These are phyloP conservation scores for Metschnikowia reukaufii DNA, from an alignment of 805 yeast genomes.

Conservation along the genomic window DNA sequence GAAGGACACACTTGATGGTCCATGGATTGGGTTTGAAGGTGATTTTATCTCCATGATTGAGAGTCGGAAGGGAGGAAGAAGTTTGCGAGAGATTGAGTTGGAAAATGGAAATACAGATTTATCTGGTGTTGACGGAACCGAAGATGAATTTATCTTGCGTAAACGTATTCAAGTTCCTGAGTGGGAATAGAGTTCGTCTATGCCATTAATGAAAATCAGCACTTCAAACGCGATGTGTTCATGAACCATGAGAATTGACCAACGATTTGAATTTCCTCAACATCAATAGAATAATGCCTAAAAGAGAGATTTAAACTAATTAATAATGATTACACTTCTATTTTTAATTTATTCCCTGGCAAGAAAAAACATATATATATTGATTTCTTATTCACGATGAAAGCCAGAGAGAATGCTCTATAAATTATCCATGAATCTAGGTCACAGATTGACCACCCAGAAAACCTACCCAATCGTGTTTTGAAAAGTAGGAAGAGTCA, in stretches of 20 bases:
- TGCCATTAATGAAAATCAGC: no score
- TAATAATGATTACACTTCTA: no score
- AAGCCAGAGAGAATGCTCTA: no score
- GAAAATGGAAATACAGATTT: slow-evolving; percentile 22
- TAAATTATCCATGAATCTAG: no score
- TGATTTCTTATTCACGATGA: no score
- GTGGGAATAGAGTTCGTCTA: slow-evolving; percentile 15
- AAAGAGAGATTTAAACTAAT: neutral
- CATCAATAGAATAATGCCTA: no score
- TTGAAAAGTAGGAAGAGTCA: neutral
- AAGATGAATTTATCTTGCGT: slow-evolving; percentile 16
- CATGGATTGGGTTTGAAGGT: slow-evolving; percentile 58
- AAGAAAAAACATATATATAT: no score
- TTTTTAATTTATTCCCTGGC: no score
- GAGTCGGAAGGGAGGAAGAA: slow-evolving; percentile 18
- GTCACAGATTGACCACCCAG: neutral
- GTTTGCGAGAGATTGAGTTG: slow-evolving; percentile 14
- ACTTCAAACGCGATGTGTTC: no score
- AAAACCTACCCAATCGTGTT: neutral
- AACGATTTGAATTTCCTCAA: no score
- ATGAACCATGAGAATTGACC: no score
- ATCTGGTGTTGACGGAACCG: neutral
- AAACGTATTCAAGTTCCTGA: slow-evolving; percentile 20
- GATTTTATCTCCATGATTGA: slow-evolving; percentile 46
- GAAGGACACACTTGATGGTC: slow-evolving; percentile 50